A percentile compares a stretch with the other conserved stretches of the same genome.
phyloP scores from a whole-genome alignment of 2,329 filamentous ascomycete genomes.

The Dactylellina leptospora region DNA sequence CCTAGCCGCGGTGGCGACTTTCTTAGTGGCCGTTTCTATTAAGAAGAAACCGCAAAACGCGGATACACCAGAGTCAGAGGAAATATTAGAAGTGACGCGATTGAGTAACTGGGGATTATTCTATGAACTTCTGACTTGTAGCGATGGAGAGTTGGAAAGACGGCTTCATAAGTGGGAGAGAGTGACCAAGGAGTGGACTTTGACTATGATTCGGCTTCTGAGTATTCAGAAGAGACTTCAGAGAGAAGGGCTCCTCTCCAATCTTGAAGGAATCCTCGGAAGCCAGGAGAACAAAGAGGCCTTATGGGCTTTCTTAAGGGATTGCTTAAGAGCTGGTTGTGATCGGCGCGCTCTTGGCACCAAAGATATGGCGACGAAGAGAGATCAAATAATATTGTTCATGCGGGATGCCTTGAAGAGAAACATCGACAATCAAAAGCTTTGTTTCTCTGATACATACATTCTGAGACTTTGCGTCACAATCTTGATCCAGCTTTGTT shows the following conservation, averaged over 20 bases:
- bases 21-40: background rate
- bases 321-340: background rate
- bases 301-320: background rate
- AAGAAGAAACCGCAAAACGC: background rate
- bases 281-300: background rate
- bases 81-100: background rate
- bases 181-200: constrained; percentile 4
- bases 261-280: background rate
- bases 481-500: constrained; percentile 7
- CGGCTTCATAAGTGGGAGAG: background rate
- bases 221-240: background rate
- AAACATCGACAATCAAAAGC: background rate
- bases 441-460: constrained; percentile 10
- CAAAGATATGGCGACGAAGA: background rate
- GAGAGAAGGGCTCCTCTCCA: background rate
- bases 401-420: background rate
- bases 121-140: background rate
- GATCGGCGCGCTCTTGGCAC: background rate
- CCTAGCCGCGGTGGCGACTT: background rate
- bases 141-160: background rate
- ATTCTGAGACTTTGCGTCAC: constrained; percentile 1
- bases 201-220: background rate
- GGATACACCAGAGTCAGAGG: background rate
- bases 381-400: background rate
- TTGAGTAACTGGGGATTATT: background rate